These are phyloP conservation scores for Glebionis coronaria DNA, from an alignment of 129 eudicot species.

Conservation along the genomic window DNA sequence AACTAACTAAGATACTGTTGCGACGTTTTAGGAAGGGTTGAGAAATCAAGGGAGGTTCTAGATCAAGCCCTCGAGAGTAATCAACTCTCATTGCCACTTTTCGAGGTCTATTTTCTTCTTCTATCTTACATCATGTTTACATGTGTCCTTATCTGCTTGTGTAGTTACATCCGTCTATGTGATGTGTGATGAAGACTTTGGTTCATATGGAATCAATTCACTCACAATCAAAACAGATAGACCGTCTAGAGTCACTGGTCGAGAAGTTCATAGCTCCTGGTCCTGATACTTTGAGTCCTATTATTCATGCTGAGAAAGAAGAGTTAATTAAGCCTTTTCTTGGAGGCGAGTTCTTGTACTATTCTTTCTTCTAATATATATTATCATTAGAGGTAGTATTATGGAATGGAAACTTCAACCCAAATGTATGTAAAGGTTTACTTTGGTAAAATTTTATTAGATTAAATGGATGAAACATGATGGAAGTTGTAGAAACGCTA, in stretches of 20 bases:
- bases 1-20: too few relatives aligned
- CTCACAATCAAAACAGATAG: constrained; percentile 64
- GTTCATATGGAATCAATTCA: constrained; percentile 86
- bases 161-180: not conserved
- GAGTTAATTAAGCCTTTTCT: constrained; percentile 82
- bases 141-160: too few relatives aligned
- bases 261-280: constrained; percentile 67
- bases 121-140: too few relatives aligned
- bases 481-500: not conserved
- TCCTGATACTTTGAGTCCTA: constrained; percentile 53
- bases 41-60: constrained; percentile 81
- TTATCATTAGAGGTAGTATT: too few relatives aligned
- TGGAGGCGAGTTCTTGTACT: constrained; percentile 53
- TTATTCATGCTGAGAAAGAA: constrained; percentile 71
- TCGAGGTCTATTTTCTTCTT: constrained; percentile 45
- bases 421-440: not conserved
- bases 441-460: too few relatives aligned
- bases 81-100: constrained; percentile 72
- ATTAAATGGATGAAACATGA: not conserved
- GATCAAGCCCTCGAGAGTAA: constrained; percentile 65
- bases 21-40: not conserved
- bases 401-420: not conserved
- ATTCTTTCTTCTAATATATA: not conserved
- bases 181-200: constrained; percentile 57
- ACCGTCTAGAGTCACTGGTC: constrained; percentile 71